Evolutionary conservation across 2,329 filamentous ascomycete species (phyloP).

Genomic region (Zymoseptoria ardabiliae): DNA sequence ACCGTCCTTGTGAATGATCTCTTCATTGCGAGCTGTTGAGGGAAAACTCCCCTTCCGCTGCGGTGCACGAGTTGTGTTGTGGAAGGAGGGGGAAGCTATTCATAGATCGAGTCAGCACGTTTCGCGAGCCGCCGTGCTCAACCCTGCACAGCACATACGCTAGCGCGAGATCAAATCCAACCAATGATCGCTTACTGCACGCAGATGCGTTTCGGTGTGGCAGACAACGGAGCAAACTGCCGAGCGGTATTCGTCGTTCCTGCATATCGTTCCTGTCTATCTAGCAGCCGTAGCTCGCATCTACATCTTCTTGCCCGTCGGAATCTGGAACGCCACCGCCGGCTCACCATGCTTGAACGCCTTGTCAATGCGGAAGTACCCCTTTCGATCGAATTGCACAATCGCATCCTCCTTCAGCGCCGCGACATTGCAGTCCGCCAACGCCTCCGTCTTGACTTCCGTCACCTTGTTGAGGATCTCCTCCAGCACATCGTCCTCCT

Average conservation of each 20-base stretch:
- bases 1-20: no score
- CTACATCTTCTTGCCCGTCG: constrained; percentile 49
- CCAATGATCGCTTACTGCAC: not conserved
- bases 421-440: constrained; percentile 74
- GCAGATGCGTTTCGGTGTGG: no score
- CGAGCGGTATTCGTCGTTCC: not conserved
- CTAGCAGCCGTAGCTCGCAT: not conserved
- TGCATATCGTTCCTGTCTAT: not conserved
- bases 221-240: not conserved
- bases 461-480: constrained; percentile 74
- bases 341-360: constrained; percentile 51
- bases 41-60: no score
- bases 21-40: no score
- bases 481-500: constrained; percentile 78
- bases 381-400: constrained; percentile 89
- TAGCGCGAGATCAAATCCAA: not conserved
- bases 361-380: constrained; percentile 79
- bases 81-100: no score
- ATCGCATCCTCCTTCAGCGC: constrained; percentile 80
- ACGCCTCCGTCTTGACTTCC: constrained; percentile 63
- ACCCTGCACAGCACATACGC: not conserved
- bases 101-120: not conserved
- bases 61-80: no score
- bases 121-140: not conserved
- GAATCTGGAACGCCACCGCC: constrained; percentile 62